These are phyloP conservation scores for Leptographium lundbergii DNA, from an alignment of 2,329 filamentous ascomycete species.

Conservation along the genomic window DNA sequence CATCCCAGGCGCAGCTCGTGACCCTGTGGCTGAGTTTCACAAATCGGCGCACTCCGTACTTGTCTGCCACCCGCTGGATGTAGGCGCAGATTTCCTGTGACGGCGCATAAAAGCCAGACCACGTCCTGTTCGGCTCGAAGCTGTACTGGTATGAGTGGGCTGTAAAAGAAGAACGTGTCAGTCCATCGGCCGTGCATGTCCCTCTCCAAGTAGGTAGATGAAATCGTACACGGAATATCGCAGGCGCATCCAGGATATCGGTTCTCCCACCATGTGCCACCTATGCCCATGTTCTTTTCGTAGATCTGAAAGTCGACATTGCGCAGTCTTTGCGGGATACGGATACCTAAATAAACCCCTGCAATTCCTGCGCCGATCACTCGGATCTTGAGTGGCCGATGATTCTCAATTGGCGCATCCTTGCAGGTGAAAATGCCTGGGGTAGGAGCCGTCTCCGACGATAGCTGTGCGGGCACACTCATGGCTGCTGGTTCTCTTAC, in stretches of 20 bases:
- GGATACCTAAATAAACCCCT: background rate
- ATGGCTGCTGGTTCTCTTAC: background rate
- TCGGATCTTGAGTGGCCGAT: background rate
- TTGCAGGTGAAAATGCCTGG: background rate
- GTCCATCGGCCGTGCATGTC: background rate
- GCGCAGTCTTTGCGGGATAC: background rate
- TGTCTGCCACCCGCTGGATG: background rate
- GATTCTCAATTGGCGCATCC: background rate
- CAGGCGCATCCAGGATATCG: background rate
- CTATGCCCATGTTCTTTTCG: background rate
- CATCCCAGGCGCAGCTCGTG: slow-evolving; percentile 24
- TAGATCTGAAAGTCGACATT: background rate
- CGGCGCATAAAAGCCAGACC: background rate
- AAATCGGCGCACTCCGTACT: background rate
- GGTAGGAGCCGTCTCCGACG: background rate
- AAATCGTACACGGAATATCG: background rate
- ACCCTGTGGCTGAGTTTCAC: slow-evolving; percentile 22
- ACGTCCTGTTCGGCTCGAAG: background rate
- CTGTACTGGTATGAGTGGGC: background rate
- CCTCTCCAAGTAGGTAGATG: background rate
- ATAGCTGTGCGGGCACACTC: background rate
- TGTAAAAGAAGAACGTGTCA: background rate
- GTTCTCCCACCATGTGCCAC: background rate
- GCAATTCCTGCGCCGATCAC: background rate
- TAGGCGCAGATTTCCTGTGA: background rate